Percentiles rank a stretch among this genome's conserved stretches.
These are phyloP conservation scores for Aspergillus fructus DNA, from an alignment of 2,329 filamentous ascomycete genomes.

Conservation along the genomic window DNA sequence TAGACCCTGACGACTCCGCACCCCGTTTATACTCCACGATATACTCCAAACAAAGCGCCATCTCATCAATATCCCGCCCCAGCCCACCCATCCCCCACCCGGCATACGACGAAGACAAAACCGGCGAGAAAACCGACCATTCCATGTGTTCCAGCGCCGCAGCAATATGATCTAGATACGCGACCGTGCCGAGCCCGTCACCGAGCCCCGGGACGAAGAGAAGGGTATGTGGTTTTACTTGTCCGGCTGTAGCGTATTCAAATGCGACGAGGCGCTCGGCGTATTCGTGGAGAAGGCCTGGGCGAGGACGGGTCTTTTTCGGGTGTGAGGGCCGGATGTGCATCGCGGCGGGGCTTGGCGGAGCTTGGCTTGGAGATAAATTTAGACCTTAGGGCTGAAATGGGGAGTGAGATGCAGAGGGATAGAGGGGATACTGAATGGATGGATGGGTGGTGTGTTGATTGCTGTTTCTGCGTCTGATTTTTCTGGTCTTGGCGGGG, in stretches of 20 bases:
- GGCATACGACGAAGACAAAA: conserved; percentile 53
- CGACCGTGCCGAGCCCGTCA: conserved; percentile 57
- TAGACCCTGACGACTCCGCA: background rate
- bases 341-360: background rate
- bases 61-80: conserved; percentile 54
- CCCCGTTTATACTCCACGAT: conserved; percentile 40
- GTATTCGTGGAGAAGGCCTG: conserved; percentile 3
- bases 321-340: background rate
- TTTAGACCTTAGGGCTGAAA: background rate
- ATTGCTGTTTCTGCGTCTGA: too few relatives aligned
- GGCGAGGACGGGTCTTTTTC: background rate
- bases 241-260: background rate
- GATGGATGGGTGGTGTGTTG: too few relatives aligned
- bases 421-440: too few relatives aligned
- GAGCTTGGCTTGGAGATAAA: background rate
- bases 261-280: conserved; percentile 3
- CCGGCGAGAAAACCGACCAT: conserved; percentile 55
- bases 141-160: conserved; percentile 46
- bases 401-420: background rate
- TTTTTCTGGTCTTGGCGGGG: too few relatives aligned
- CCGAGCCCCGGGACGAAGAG: conserved; percentile 60
- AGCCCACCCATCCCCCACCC: conserved; percentile 57
- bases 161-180: conserved; percentile 54
- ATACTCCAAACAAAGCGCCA: conserved; percentile 53
- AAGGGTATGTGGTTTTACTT: conserved; percentile 46